These are phyloP conservation scores for Plasmodium yoelii DNA, from an alignment of 169 alveolate genomes.

Conservation along the genomic window DNA sequence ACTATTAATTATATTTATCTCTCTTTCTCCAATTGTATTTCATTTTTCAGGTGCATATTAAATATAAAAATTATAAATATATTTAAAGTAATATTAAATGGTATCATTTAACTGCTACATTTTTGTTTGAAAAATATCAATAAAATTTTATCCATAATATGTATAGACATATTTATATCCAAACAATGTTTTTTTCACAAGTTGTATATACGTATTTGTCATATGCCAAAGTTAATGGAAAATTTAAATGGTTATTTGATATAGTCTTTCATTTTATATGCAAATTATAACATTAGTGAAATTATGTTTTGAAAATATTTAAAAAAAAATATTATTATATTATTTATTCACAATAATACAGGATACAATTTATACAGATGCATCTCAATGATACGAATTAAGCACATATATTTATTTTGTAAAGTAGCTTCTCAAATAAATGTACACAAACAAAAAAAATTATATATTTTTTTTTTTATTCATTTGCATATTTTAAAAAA, in stretches of 20 bases:
- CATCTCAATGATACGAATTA: not conserved
- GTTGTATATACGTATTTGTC: not conserved
- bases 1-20: conserved; percentile 6
- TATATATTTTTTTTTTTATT: not conserved
- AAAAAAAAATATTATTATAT: conserved; percentile 15
- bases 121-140: no score
- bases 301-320: not conserved
- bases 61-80: not conserved
- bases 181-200: not conserved
- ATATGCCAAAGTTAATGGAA: not conserved
- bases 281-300: no score
- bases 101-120: conserved; percentile 6
- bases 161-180: conserved; percentile 1
- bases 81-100: not conserved
- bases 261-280: conserved; percentile 1
- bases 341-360: not conserved
- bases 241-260: conserved; percentile 14
- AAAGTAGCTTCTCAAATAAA: conserved; percentile 26
- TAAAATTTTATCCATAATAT: no score
- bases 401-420: not conserved
- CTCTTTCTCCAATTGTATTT: conserved; percentile 8
- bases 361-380: not conserved
- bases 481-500: conserved; percentile 3
- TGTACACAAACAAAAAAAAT: conserved; percentile 4
- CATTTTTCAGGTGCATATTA: conserved; percentile 25